Conservation (phyloP, 106 monocot genomes). For the Dendrobium catenatum region DNA sequence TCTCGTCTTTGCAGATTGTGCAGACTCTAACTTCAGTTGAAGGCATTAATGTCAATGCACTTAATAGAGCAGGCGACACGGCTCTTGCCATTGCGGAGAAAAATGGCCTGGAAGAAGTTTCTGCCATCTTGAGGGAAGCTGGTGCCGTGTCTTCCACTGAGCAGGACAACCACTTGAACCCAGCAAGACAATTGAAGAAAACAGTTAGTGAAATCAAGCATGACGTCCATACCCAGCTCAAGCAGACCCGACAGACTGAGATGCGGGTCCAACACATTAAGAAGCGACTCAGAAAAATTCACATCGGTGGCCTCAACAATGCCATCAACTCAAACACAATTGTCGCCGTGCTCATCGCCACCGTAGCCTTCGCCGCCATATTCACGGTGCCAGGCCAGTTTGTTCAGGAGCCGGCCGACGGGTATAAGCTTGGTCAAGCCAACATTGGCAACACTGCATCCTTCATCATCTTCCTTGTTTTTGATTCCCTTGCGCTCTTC, state of each 20-base stretch:
- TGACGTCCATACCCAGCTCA: constrained; percentile 44
- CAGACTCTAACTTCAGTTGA: constrained; percentile 25
- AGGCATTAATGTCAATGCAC: constrained; percentile 32
- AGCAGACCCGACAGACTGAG: constrained; percentile 38
- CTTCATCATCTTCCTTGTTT: constrained; percentile 66
- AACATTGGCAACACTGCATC: constrained; percentile 34
- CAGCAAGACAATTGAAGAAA: constrained; percentile 35
- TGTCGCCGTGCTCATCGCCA: constrained; percentile 67
- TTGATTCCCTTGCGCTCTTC: constrained; percentile 68
- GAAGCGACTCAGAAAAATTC: constrained; percentile 40
- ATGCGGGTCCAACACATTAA: constrained; percentile 35
- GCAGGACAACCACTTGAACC: constrained; percentile 8
- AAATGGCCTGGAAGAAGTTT: constrained; percentile 26
- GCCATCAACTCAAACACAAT: constrained; percentile 67
- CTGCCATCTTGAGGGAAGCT: constrained; percentile 13
- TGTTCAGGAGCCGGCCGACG: constrained; percentile 3
- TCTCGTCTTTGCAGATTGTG: constrained; percentile 39
- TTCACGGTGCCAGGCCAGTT: constrained; percentile 56
- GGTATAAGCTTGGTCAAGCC: constrained; percentile 17
- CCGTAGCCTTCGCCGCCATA: constrained; percentile 70
- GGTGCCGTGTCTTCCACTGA: constrained; percentile 21
- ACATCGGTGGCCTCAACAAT: constrained; percentile 48
- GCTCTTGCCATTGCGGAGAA: constrained; percentile 53
- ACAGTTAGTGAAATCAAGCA: constrained; percentile 61
- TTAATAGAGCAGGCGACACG: constrained; percentile 50